These are phyloP conservation scores for Mortierella hygrophila DNA, from an alignment of 192 early-diverging fungal genomes.

Conservation along the genomic window DNA sequence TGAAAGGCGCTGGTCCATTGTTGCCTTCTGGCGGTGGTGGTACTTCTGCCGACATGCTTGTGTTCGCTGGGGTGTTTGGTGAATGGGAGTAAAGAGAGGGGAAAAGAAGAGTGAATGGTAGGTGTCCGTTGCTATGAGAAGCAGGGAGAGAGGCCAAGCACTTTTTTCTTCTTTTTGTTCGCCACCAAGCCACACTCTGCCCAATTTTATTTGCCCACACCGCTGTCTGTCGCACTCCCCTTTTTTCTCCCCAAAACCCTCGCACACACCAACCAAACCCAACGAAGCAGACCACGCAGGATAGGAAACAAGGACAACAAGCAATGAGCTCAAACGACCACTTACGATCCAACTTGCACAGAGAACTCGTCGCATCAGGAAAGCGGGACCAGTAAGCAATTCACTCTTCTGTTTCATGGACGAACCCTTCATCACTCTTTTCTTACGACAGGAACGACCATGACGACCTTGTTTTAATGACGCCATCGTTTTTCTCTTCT, in stretches of 20 bases:
- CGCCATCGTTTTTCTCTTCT: not conserved
- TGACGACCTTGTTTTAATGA: not conserved
- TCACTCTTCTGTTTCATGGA: not conserved
- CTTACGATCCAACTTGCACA: slow-evolving; percentile 41
- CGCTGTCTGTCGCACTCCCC: not conserved
- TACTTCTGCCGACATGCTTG: slow-evolving; percentile 21
- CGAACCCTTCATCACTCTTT: not conserved
- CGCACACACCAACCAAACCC: not conserved
- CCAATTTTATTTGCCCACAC: not conserved
- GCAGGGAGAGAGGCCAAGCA: slow-evolving; percentile 12
- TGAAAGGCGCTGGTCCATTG: slow-evolving; percentile 24
- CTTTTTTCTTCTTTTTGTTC: not conserved
- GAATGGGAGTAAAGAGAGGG: not conserved
- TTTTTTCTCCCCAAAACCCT: not conserved
- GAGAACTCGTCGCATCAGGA: slow-evolving; percentile 53
- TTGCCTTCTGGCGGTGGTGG: not conserved
- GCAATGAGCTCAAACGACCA: slow-evolving; percentile 52
- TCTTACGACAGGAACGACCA: not conserved
- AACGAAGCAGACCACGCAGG: not conserved
- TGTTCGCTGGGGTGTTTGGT: not conserved
- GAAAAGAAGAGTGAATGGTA: not conserved
- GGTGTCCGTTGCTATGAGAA: not conserved
- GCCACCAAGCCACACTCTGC: not conserved
- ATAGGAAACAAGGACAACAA: not conserved
- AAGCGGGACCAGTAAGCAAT: slow-evolving; percentile 48